phyloP scores from a whole-genome alignment of 805 yeast species.

The Vanderwaltozyma polyspora region DNA sequence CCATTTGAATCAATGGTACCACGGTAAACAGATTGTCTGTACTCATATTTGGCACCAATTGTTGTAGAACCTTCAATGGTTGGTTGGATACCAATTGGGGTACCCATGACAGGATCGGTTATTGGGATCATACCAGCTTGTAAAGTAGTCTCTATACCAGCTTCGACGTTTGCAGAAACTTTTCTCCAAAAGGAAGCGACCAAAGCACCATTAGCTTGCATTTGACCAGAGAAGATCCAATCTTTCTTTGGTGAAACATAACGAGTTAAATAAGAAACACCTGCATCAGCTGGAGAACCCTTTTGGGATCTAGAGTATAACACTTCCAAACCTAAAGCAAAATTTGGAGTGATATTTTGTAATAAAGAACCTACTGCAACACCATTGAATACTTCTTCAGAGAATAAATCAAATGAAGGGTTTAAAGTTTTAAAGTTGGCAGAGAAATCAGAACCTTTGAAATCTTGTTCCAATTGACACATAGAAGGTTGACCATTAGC shows the following conservation, averaged over 20 bases:
- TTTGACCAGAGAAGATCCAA: slow-evolving; percentile 91
- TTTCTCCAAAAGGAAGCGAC: slow-evolving; percentile 89
- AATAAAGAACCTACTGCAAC: slow-evolving; percentile 84
- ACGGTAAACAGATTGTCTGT: slow-evolving; percentile 90
- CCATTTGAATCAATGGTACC: slow-evolving; percentile 90
- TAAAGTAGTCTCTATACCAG: slow-evolving; percentile 80
- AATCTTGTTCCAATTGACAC: slow-evolving; percentile 94
- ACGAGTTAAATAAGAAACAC: slow-evolving; percentile 81
- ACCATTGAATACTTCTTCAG: slow-evolving; percentile 63
- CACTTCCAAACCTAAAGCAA: slow-evolving; percentile 86
- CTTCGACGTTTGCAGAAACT: slow-evolving; percentile 87
- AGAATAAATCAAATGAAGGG: slow-evolving; percentile 52
- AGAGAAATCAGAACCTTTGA: slow-evolving; percentile 80
- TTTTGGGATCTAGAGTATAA: slow-evolving; percentile 67
- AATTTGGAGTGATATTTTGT: slow-evolving; percentile 75
- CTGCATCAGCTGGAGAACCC: slow-evolving; percentile 78
- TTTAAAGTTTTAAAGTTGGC: slow-evolving; percentile 83
- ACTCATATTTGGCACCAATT: slow-evolving; percentile 94
- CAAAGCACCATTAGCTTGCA: slow-evolving; percentile 86
- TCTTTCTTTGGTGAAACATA: slow-evolving; percentile 57
- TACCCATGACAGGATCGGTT: slow-evolving; percentile 63
- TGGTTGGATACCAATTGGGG: slow-evolving; percentile 73
- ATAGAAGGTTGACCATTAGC: slow-evolving; percentile 83
- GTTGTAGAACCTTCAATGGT: slow-evolving; percentile 86
- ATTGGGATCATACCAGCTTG: slow-evolving; percentile 68